Percentiles rank a stretch among this genome's conserved stretches.
Conservation (phyloP, 1,139 yeast species). For the Kluyveromyces sp. region DNA sequence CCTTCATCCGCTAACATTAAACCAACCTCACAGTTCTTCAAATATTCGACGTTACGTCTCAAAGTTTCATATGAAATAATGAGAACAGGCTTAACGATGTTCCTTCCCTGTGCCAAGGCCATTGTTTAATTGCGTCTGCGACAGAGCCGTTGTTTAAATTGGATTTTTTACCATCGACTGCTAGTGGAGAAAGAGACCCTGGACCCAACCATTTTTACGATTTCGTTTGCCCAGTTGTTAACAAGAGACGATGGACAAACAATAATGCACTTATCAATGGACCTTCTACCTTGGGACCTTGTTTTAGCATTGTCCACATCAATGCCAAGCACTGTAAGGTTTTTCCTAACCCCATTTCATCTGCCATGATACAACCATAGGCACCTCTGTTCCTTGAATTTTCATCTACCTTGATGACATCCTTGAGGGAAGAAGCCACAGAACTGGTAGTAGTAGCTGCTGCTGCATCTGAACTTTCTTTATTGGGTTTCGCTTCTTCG, state of each 20-base stretch:
- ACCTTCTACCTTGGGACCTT: conserved; percentile 76
- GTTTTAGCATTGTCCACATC: conserved; percentile 88
- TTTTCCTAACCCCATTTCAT: conserved; percentile 97
- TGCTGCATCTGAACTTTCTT: neutral
- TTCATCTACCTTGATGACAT: conserved; percentile 1
- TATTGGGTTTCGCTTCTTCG: neutral
- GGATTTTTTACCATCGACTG: conserved; percentile 74
- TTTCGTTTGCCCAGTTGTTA: conserved; percentile 95
- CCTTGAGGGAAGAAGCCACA: neutral
- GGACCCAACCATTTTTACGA: conserved; percentile 94
- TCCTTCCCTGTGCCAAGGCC: conserved; percentile 86
- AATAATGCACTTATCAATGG: conserved; percentile 84
- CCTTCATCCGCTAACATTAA: conserved; percentile 93
- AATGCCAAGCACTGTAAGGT: conserved; percentile 88
- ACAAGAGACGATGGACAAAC: conserved; percentile 96
- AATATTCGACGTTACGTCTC: conserved; percentile 72
- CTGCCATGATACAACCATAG: conserved; percentile 98
- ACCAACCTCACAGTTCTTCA: conserved; percentile 79
- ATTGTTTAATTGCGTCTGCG: conserved; percentile 60
- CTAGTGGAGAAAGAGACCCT: conserved; percentile 79
- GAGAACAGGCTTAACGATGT: conserved; percentile 85
- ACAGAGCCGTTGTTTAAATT: conserved; percentile 38
- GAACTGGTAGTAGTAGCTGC: too few species aligned
- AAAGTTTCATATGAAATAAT: conserved; percentile 95
- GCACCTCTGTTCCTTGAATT: conserved; percentile 56